Conservation (phyloP, 31 red algal species). For the Pterothamnion heteromorphum region DNA sequence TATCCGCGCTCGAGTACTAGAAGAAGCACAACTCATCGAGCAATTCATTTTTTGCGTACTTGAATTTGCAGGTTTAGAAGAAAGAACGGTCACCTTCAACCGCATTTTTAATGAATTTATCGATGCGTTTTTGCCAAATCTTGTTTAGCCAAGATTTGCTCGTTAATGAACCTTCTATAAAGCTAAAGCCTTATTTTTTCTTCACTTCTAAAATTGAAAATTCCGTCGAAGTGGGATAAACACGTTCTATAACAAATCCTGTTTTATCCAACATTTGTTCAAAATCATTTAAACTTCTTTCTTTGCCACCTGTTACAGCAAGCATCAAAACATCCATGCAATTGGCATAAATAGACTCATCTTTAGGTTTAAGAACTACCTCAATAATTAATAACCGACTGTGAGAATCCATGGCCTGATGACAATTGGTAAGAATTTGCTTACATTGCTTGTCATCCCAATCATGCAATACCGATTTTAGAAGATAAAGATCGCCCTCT, state of each 20-base stretch:
- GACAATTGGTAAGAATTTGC: not conserved
- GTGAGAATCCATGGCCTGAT: not conserved
- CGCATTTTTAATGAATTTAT: too few relatives aligned
- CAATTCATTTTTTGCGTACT: too few relatives aligned
- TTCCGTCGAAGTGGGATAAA: not conserved
- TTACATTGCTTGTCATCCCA: not conserved
- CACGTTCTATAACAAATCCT: not conserved
- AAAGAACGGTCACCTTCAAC: too few relatives aligned
- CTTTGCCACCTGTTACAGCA: not conserved
- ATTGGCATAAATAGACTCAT: not conserved
- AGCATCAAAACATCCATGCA: not conserved
- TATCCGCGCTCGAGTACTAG: too few relatives aligned
- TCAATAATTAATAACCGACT: not conserved
- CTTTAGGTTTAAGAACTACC: not conserved
- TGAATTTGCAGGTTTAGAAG: too few relatives aligned
- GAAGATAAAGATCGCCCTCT: not conserved
- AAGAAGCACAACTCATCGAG: too few relatives aligned
- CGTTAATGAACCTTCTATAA: too few relatives aligned
- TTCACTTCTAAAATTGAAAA: too few relatives aligned
- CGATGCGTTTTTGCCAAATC: too few relatives aligned
- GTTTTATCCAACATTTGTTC: not conserved
- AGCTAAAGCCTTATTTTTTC: too few relatives aligned
- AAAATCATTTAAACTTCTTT: not conserved
- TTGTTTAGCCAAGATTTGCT: too few relatives aligned
- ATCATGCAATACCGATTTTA: not conserved